Evolutionary conservation across 192 early-diverging fungal genomes (phyloP), one percentile per base, ranked within the genome.

Genomic region (Backusella macrospora): DNA sequence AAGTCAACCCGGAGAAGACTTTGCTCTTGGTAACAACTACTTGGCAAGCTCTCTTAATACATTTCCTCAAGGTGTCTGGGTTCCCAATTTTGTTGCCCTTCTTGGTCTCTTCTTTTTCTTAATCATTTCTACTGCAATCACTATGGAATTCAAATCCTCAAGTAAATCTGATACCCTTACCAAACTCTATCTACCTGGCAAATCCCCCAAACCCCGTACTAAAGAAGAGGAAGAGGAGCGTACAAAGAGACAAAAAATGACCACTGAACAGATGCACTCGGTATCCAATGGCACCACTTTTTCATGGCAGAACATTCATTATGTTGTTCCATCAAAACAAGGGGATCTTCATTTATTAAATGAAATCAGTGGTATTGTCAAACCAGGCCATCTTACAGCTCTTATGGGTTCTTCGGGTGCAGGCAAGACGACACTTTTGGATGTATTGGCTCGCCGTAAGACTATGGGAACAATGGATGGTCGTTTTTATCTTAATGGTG

Each of bases 351-450:
- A 92, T 73, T 78, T 96, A 13, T 78, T 96, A 21, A 81, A 89
- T 74, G 75, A 81, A 39, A 86, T 93, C 84, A 79, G 84, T 2
- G 96, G 95, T 46, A 80, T 87, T 49, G 90, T 93, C 34, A 79
- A 84, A 23, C 86, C 93, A 8, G 94, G 92, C 63, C 88, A 92
- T 65, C 83, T 95, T 55, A 82, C 66, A 87, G 91, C 91, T 2
- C 78, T 96, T 26, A 95, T 96, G 92, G 93, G 93, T 38, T 85
- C 86, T 15, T 86, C 87, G 7, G 88, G 88, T 70, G 86, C 88
- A 39, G 92, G 92, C 45, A 94, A 94, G 77, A 94, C 92, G 0
- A 94, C 92, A 9, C 81, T 94, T 1, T 68, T 92, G 73, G 91
- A 94, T 78, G 82, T 92, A 1, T 80, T 94, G 14, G 90, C 91